Conservation (phyloP, 2,329 filamentous ascomycete species). For the Aspergillus amoenus region DNA sequence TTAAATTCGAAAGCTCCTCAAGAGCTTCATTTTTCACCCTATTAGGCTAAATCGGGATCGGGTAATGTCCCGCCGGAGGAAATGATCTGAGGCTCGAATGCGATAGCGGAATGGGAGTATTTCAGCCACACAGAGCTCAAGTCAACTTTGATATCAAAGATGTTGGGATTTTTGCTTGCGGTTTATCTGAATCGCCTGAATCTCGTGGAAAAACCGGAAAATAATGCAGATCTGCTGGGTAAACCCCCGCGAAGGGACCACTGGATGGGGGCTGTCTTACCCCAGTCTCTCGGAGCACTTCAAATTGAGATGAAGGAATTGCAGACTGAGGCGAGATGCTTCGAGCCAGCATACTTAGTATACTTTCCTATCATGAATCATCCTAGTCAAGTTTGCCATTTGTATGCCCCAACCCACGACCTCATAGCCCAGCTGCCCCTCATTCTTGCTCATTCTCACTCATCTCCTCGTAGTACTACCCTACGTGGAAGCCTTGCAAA, state of each 20-base stretch:
- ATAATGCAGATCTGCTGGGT: too few species aligned
- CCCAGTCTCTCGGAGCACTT: neutral
- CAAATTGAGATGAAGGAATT: too few species aligned
- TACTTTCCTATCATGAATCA: too few species aligned
- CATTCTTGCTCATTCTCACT: neutral
- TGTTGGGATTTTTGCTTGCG: neutral
- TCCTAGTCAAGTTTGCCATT: too few species aligned
- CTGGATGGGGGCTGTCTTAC: too few species aligned
- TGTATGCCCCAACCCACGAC: too few species aligned
- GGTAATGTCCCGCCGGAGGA: neutral
- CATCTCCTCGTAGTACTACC: neutral
- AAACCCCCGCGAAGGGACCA: too few species aligned
- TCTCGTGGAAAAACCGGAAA: too few species aligned
- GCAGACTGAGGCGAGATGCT: too few species aligned
- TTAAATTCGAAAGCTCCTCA: constrained; percentile 3
- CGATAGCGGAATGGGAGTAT: neutral
- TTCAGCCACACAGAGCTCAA: neutral
- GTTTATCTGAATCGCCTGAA: neutral
- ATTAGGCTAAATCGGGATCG: constrained; percentile 7
- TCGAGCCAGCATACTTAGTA: too few species aligned
- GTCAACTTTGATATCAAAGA: neutral
- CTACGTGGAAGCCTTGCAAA: too few species aligned
- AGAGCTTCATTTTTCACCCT: neutral
- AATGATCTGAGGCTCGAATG: neutral
- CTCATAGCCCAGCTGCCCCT: neutral